phyloP scores from a whole-genome alignment of 352 stramenopile genomes.

The Stramenopiles sp. region DNA sequence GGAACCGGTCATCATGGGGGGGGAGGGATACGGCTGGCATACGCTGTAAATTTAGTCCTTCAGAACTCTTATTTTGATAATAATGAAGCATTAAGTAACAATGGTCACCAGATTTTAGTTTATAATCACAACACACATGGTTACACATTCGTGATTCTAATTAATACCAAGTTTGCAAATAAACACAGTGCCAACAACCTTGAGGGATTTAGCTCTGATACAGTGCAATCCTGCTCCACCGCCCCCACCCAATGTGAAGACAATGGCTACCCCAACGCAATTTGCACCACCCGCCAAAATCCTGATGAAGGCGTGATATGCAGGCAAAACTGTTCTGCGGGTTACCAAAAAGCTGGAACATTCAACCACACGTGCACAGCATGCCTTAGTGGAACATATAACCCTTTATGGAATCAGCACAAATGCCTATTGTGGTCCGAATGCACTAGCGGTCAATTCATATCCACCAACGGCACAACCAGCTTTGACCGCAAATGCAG shows the following conservation, averaged over 20 bases:
- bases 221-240: not conserved
- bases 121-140: too few relatives aligned
- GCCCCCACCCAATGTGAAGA: not conserved
- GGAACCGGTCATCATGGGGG: too few relatives aligned
- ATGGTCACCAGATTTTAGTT: too few relatives aligned
- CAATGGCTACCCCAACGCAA: not conserved
- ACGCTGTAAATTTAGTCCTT: too few relatives aligned
- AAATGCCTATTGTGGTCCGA: not conserved
- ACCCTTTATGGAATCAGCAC: conserved; percentile 8
- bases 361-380: conserved; percentile 10
- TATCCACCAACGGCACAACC: not conserved
- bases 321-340: too few relatives aligned
- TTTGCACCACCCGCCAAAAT: not conserved
- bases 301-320: not conserved
- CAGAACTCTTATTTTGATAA: too few relatives aligned
- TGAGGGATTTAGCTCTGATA: too few relatives aligned
- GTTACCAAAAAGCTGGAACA: conserved; percentile 8
- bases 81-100: too few relatives aligned
- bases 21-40: too few relatives aligned
- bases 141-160: too few relatives aligned
- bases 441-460: not conserved
- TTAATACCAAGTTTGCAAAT: too few relatives aligned
- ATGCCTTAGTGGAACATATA: not conserved
- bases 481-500: not conserved
- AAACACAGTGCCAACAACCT: too few relatives aligned